Evolutionary conservation across 768 basidiomycete genomes (phyloP).

Genomic region (Amanita subjunquillea): DNA sequence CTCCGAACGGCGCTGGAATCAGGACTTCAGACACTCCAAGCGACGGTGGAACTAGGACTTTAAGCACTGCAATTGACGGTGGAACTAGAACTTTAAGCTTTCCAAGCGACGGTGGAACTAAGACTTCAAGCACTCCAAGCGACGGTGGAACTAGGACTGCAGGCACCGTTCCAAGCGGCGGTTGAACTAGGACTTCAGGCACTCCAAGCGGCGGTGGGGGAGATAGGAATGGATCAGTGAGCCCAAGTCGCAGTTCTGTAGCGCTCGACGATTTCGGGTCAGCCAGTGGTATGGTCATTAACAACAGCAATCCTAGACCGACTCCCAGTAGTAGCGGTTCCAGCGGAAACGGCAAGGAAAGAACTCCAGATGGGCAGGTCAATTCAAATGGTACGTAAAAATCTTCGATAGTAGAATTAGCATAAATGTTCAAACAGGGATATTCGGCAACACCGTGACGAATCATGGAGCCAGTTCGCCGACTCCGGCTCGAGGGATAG

Average conservation of each 20-base stretch:
- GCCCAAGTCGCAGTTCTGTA: too few species aligned
- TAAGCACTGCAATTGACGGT: too few species aligned
- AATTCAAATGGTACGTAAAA: background rate
- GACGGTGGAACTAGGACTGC: too few species aligned
- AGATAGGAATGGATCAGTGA: too few species aligned
- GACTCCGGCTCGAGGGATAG: background rate
- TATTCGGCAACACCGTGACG: background rate
- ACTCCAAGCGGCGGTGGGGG: too few species aligned
- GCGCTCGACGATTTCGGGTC: too few species aligned
- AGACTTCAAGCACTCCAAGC: background rate
- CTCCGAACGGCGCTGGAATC: background rate
- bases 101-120: background rate
- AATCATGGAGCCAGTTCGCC: background rate
- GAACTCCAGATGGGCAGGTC: background rate
- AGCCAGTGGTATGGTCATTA: too few species aligned
- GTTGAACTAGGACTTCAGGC: too few species aligned
- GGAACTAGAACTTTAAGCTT: too few species aligned
- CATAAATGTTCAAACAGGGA: background rate
- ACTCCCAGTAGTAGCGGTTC: background rate
- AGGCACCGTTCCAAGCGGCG: too few species aligned
- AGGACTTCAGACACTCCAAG: background rate
- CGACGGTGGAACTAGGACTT: too few species aligned
- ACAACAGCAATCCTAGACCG: background rate
- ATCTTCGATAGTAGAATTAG: background rate
- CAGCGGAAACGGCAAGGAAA: background rate